Evolutionary conservation across 2,329 filamentous ascomycete species (phyloP), one percentile per base, ranked within the genome.

Genomic region (Erysiphe pisi): DNA sequence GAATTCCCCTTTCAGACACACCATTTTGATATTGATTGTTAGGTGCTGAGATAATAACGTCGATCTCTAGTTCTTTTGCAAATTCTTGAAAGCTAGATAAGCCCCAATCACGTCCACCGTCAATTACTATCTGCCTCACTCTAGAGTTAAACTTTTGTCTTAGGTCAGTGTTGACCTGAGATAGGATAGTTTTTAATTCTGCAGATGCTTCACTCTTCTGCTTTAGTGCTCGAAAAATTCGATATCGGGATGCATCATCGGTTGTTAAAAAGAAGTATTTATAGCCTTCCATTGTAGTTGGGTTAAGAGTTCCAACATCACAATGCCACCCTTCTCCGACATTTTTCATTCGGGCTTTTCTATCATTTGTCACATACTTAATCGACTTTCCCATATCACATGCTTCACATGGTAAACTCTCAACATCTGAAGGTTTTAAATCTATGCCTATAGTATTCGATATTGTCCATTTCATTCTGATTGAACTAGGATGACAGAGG

Each of bases 311-410:
- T 31, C 63, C 63, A 9, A 68, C 31, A n/a, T 68, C 63, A 36
- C 28, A 45, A 49, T 45, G 68, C 68, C 36, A 73, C 22, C 68
- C 68, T 70, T 70, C 65, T 47, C 68, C 68, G n/a, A 73, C 68
- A 25, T 73, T 16, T 49, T 73, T 40, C 6, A n/a, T n/a, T 25
- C 68, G 68, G 7, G 11, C 20, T 8, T 14, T 36, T 73, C 68
- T 45, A 16, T 73, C 36, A 12, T 73, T 73, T 8, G 68, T 73
- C 9, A 31, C 40, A 14, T 73, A 49, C 43, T 45, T 73, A 18
- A 73, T 6, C 8, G 68, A 73, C 28, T 73, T 73, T 16, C 68
- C 68, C 28, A 73, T 6, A 25, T 73, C 68, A 47, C 68, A 73
- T 6, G 68, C 68, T 25, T 73, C 43, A 47, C 68, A 73, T 11